phyloP scores from a whole-genome alignment of 1,284 basidiomycete species.

The Naganishia sp. region DNA sequence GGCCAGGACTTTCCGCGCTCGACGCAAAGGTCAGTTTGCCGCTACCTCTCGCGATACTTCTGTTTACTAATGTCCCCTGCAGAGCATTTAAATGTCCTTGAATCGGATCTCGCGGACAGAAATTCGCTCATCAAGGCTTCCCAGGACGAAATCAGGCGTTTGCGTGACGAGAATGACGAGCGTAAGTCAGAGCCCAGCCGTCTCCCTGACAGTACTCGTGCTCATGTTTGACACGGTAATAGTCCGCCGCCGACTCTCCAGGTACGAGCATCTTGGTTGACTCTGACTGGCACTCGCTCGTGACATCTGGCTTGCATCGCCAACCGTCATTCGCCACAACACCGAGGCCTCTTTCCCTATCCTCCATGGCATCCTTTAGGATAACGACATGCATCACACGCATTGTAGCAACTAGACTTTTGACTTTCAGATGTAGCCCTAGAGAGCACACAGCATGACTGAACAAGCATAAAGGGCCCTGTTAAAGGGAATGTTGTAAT shows the following conservation, averaged over 20 bases:
- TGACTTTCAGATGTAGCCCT: constrained; percentile 9
- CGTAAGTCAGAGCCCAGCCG: constrained; percentile 35
- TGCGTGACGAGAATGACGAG: constrained; percentile 46
- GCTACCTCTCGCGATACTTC: not conserved
- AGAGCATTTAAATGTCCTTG: constrained; percentile 50
- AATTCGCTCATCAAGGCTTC: constrained; percentile 48
- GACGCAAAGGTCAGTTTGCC: constrained; percentile 47
- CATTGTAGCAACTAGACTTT: constrained; percentile 12
- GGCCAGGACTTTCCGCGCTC: constrained; percentile 53
- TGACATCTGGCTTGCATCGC: too few species aligned
- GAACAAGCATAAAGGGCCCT: not conserved
- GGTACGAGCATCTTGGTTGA: constrained; percentile 13
- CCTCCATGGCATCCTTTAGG: not conserved
- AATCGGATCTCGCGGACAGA: constrained; percentile 45
- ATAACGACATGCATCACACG: not conserved
- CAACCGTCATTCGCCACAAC: too few species aligned
- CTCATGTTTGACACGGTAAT: not conserved
- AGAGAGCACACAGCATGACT: constrained; percentile 8
- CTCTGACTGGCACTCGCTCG: not conserved
- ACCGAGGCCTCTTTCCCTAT: not conserved
- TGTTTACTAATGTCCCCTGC: not conserved
- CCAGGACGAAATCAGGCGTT: constrained; percentile 46
- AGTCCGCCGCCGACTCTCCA: constrained; percentile 18
- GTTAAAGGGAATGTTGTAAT: not conserved
- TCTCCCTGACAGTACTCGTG: not conserved